These are phyloP conservation scores for Trichoderma brevicompactum DNA, from an alignment of 2,329 filamentous ascomycete species.

Conservation along the genomic window DNA sequence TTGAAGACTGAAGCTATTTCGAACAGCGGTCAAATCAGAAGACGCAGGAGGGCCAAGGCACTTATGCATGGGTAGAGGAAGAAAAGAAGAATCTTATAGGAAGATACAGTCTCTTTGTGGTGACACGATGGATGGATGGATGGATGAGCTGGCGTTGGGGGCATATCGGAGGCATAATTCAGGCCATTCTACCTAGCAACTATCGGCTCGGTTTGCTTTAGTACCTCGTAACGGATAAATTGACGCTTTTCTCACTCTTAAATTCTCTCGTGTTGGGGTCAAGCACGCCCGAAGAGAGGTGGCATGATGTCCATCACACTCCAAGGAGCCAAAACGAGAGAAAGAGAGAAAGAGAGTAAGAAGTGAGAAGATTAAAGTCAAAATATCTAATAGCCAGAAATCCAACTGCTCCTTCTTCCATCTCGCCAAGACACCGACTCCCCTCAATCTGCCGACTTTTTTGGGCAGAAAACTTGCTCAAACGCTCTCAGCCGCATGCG, in stretches of 20 bases:
- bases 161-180: no score
- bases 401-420: not conserved
- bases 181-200: no score
- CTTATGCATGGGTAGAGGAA: no score
- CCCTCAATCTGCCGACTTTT: not conserved
- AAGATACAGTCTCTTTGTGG: no score
- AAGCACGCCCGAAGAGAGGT: no score
- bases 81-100: no score
- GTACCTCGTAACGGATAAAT: not conserved
- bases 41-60: no score
- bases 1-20: not conserved
- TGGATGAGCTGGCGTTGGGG: no score
- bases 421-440: not conserved
- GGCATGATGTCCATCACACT: no score
- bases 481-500: slow-evolving; percentile 27
- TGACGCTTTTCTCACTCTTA: not conserved
- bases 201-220: not conserved
- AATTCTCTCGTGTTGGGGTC: no score
- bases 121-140: no score
- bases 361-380: not conserved
- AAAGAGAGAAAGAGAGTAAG: not conserved
- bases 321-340: not conserved
- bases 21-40: no score
- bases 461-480: slow-evolving; percentile 31
- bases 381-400: not conserved